Evolutionary conservation across 2,329 filamentous ascomycete genomes (phyloP).

Genomic region (Ilyonectria mors-panacis): DNA sequence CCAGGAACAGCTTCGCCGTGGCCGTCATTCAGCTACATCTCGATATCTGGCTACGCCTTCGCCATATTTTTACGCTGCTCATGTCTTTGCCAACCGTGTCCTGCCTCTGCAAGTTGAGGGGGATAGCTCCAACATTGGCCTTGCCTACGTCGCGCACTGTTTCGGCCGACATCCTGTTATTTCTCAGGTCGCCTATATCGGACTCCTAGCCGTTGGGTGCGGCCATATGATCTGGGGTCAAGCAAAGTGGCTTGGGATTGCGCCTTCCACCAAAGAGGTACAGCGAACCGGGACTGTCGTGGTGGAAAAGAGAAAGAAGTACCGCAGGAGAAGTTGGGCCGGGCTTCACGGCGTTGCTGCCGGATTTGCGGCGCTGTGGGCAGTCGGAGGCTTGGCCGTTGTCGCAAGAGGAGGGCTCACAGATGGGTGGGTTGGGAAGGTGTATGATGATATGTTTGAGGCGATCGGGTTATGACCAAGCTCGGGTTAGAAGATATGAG

Average conservation of each 20-base stretch:
- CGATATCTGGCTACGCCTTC: slow-evolving; percentile 80
- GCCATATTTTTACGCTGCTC: slow-evolving; percentile 76
- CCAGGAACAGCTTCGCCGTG: slow-evolving; percentile 67
- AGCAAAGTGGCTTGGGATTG: slow-evolving; percentile 83
- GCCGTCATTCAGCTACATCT: slow-evolving; percentile 80
- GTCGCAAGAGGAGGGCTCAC: slow-evolving; percentile 80
- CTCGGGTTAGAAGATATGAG: neutral
- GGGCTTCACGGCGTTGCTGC: slow-evolving; percentile 76
- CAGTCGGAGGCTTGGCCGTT: slow-evolving; percentile 83
- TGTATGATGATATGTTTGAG: slow-evolving; percentile 79
- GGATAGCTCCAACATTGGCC: slow-evolving; percentile 86
- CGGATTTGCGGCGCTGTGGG: slow-evolving; percentile 78
- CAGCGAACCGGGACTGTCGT: slow-evolving; percentile 58
- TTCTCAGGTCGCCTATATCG: slow-evolving; percentile 78
- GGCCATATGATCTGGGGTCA: slow-evolving; percentile 89
- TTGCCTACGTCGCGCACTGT: slow-evolving; percentile 88
- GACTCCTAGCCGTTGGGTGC: slow-evolving; percentile 76
- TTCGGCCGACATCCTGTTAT: slow-evolving; percentile 80
- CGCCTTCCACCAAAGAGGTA: slow-evolving; percentile 69
- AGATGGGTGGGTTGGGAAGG: slow-evolving; percentile 83
- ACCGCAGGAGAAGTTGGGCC: slow-evolving; percentile 78
- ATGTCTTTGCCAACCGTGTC: slow-evolving; percentile 82
- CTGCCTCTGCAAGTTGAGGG: slow-evolving; percentile 85
- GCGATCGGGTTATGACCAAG: slow-evolving; percentile 48
- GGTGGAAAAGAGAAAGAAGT: slow-evolving; percentile 65